These are phyloP conservation scores for Russula emetica DNA, from an alignment of 768 basidiomycete genomes.

Conservation along the genomic window DNA sequence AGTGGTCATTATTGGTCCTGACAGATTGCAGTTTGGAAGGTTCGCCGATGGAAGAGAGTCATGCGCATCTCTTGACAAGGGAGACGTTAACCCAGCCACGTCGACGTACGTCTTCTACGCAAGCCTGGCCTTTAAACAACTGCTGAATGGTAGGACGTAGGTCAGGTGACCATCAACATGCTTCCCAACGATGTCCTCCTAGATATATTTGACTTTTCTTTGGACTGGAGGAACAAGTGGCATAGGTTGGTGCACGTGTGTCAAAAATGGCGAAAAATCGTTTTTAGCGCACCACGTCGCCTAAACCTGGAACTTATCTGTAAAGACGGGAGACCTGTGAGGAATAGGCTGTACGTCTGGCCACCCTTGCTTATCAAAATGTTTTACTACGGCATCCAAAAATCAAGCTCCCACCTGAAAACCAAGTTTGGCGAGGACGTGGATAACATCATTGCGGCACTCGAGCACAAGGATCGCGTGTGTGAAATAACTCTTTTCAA, in stretches of 20 bases:
- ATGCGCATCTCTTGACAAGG: no score
- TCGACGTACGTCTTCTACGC: no score
- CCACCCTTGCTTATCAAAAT: neutral
- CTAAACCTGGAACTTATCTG: neutral
- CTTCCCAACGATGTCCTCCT: neutral
- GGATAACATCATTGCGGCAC: neutral
- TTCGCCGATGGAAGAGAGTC: no score
- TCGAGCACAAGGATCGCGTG: neutral
- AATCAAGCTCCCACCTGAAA: no score
- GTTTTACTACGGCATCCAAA: no score
- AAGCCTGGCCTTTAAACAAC: no score
- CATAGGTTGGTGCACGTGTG: neutral
- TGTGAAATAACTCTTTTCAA: neutral
- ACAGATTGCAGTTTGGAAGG: no score
- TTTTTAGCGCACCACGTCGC: neutral
- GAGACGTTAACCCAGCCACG: no score
- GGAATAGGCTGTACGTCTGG: neutral
- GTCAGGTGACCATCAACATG: neutral
- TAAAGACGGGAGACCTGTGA: neutral
- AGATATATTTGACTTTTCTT: neutral
- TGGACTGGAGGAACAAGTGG: neutral
- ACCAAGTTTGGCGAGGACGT: no score
- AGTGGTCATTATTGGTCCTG: no score
- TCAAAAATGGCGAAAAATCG: neutral
- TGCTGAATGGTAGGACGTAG: no score